Evolutionary conservation across 2,329 filamentous ascomycete genomes (phyloP).

Genomic region (Xylariaceae sp.): DNA sequence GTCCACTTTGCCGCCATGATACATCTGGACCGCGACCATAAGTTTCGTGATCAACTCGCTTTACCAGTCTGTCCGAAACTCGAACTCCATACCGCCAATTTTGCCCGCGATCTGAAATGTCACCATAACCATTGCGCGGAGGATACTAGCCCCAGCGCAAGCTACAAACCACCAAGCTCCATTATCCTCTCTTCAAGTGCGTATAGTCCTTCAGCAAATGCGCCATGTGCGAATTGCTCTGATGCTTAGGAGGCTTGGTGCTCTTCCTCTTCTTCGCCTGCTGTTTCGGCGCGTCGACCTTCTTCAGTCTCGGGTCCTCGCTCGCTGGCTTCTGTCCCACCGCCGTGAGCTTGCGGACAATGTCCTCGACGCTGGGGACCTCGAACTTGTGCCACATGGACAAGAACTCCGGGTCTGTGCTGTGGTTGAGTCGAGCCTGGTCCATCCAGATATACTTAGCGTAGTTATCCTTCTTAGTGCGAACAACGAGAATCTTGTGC

Average conservation of each 20-base stretch:
- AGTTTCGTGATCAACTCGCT: too few relatives aligned
- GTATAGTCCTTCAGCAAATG: slow-evolving; percentile 64
- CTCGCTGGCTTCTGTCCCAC: slow-evolving; percentile 82
- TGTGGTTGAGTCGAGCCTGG: slow-evolving; percentile 71
- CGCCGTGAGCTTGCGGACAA: slow-evolving; percentile 68
- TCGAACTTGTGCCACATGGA: slow-evolving; percentile 78
- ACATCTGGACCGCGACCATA: too few relatives aligned
- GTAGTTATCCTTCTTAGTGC: slow-evolving; percentile 88
- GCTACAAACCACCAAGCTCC: too few relatives aligned
- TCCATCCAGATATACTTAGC: slow-evolving; percentile 87
- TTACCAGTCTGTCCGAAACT: too few relatives aligned
- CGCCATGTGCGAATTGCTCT: slow-evolving; percentile 85
- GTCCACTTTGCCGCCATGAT: too few relatives aligned
- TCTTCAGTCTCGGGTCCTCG: slow-evolving; percentile 66
- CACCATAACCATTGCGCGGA: too few relatives aligned
- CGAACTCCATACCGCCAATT: too few relatives aligned
- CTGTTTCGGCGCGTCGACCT: slow-evolving; percentile 52
- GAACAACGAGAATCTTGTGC: slow-evolving; percentile 78
- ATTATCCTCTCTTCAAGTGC: slow-evolving; percentile 16
- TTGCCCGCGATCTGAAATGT: too few relatives aligned
- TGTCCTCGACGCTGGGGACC: slow-evolving; percentile 71
- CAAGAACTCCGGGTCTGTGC: slow-evolving; percentile 79
- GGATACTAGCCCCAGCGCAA: too few relatives aligned
- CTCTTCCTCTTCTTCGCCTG: slow-evolving; percentile 67
- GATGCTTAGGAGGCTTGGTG: slow-evolving; percentile 73